Evolutionary conservation across 2,329 filamentous ascomycete species (phyloP).

Genomic region (Zarea fungicola): DNA sequence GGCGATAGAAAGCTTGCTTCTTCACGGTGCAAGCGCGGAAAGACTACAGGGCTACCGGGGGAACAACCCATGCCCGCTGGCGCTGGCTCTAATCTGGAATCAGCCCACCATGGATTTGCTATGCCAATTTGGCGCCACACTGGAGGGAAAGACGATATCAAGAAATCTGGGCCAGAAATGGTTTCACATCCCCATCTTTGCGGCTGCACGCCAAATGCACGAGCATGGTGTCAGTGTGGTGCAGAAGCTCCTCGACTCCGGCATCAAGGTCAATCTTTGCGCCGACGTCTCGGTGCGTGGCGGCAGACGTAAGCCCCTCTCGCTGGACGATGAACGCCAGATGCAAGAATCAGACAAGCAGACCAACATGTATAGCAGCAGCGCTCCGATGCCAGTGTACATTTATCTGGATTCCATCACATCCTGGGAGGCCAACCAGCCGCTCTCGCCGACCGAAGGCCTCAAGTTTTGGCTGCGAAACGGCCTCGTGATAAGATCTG

Average conservation of each 20-base stretch:
- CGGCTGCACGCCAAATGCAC: constrained; percentile 3
- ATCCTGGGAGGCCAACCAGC: not conserved
- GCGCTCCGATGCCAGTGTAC: not conserved
- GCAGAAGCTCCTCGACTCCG: constrained; percentile 1
- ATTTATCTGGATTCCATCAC: constrained; percentile 1
- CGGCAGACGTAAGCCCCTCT: not conserved
- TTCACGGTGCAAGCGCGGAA: not conserved
- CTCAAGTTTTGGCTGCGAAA: constrained; percentile 1
- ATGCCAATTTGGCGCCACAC: not conserved
- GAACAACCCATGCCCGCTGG: constrained; percentile 4
- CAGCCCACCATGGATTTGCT: not conserved
- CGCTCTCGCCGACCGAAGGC: not conserved
- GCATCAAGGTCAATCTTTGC: not conserved
- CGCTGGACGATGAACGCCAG: not conserved
- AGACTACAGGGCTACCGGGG: not conserved
- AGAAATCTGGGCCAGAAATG: not conserved
- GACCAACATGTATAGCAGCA: constrained; percentile 5
- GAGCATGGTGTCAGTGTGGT: not conserved
- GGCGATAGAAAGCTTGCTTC: not conserved
- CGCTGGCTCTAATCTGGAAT: constrained; percentile 5
- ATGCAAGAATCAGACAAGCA: not conserved
- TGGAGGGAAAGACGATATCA: not conserved
- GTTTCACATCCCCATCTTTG: constrained; percentile 1
- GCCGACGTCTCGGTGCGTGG: constrained; percentile 2
- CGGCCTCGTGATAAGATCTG: not conserved